Conservation (phyloP, 768 basidiomycete species). For the Russula griseocarnosa region DNA sequence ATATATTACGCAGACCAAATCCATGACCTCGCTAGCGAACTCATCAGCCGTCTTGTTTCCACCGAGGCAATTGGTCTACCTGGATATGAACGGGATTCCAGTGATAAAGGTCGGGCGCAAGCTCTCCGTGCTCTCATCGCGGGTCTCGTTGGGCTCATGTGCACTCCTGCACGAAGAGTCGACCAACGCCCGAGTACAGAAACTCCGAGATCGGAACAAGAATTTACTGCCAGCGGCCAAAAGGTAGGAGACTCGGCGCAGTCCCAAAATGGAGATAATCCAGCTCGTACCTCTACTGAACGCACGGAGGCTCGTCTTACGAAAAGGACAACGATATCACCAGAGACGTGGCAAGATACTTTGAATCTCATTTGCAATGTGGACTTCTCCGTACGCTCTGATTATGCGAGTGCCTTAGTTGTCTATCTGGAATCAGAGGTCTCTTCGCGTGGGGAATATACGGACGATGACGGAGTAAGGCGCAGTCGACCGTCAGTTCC, state of each 20-base stretch:
- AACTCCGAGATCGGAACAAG: slow-evolving; percentile 20
- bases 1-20: slow-evolving; percentile 97
- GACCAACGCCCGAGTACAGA: slow-evolving; percentile 11
- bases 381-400: slow-evolving; percentile 71
- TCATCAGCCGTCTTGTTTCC: slow-evolving; percentile 67
- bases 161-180: slow-evolving; percentile 43
- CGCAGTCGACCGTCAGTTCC: slow-evolving; percentile 47
- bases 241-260: background rate
- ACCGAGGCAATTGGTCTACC: slow-evolving; percentile 63
- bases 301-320: slow-evolving; percentile 38
- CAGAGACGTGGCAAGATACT: slow-evolving; percentile 90
- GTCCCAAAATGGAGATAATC: slow-evolving; percentile 7
- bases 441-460: slow-evolving; percentile 52
- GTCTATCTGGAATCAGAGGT: slow-evolving; percentile 77
- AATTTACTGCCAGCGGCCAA: slow-evolving; percentile 16
- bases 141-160: slow-evolving; percentile 65
- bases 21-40: slow-evolving; percentile 82
- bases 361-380: slow-evolving; percentile 77
- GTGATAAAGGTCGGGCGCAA: slow-evolving; percentile 49
- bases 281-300: slow-evolving; percentile 17
- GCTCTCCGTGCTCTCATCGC: slow-evolving; percentile 69
- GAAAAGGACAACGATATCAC: slow-evolving; percentile 64
- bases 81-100: slow-evolving; percentile 38
- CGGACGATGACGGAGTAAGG: slow-evolving; percentile 46
- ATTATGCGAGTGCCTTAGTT: slow-evolving; percentile 69